Evolutionary conservation across 306 rosid species (phyloP), one percentile per base, ranked within the genome.

Genomic region (Cucurbita moschata): DNA sequence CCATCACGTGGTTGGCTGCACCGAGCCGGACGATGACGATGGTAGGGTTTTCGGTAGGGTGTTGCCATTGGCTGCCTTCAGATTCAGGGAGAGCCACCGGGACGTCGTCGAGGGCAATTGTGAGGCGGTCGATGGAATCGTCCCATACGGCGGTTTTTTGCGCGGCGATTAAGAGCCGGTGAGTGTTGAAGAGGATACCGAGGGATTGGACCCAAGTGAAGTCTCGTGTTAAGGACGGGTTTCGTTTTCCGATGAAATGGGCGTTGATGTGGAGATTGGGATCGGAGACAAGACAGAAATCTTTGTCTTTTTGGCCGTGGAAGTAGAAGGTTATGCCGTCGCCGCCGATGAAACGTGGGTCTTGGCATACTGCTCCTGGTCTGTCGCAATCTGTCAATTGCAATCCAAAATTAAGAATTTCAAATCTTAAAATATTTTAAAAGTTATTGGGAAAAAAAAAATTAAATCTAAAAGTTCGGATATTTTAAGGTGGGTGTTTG

Each of bases 181-280:
- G 91, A 14, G 57, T 43, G 61, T 82, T 56, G 54, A 88, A 84
- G 51, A 90, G 86, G 66, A 90, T 83, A 38, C 74, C 89, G 3
- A 86, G 81, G 50, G 96, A 90, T 71, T 90, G 85, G 64, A 83
- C 87, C 93, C 93, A 82, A 14, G 86, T 82, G 83, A 79, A 82
- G 77, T 79, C 83, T 11, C 83, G 59, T 21, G 61, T 79, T 88
- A 90, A 77, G 84, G 77, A 54, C 0, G 67, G 19, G 70, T 85
- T 90, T 73, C 83, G 83, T 51, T 71, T 85, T 21, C 93, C 92
- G 3, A 83, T 86, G 84, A 89, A 86, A 66, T 84, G 96, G 18
- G 83, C 89, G 43, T 90, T 87, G 63, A 90, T 90, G 81, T 90
- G 96, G 54, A 87, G 85, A 70, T 87, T 84, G 44, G 83, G 55